Percentiles rank a stretch among this genome's conserved stretches.
Conservation (phyloP, 805 yeast genomes). For the Kluyveromyces aestuarii region DNA sequence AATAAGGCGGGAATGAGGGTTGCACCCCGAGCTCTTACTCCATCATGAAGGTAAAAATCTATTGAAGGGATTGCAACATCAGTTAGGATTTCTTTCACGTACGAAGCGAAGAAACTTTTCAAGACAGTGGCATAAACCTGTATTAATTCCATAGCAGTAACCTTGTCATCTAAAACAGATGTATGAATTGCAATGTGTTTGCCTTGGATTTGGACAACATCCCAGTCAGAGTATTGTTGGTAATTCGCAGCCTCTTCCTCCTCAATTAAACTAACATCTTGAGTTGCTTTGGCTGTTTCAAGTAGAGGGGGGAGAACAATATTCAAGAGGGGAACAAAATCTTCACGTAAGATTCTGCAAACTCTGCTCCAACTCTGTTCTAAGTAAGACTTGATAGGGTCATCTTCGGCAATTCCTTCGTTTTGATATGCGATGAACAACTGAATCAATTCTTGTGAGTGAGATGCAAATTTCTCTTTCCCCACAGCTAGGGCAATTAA, state of each 20-base stretch:
- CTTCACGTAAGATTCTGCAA: conserved; percentile 76
- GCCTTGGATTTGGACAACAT: conserved; percentile 82
- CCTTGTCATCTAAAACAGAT: conserved; percentile 88
- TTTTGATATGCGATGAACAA: conserved; percentile 66
- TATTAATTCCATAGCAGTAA: conserved; percentile 80
- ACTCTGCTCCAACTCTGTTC: conserved; percentile 96
- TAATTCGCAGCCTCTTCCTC: conserved; percentile 81
- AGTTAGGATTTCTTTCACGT: conserved; percentile 65
- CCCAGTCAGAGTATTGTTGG: conserved; percentile 88
- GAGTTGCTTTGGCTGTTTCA: conserved; percentile 78
- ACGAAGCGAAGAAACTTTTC: conserved; percentile 74
- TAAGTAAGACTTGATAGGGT: conserved; percentile 76
- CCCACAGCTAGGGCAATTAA: conserved; percentile 94
- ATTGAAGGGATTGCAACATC: conserved; percentile 83
- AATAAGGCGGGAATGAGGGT: conserved; percentile 72
- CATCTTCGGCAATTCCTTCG: conserved; percentile 53
- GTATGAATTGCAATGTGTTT: conserved; percentile 93
- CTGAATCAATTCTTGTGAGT: conserved; percentile 63
- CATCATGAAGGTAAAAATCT: conserved; percentile 87
- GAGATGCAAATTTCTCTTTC: conserved; percentile 72
- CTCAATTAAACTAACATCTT: conserved; percentile 81
- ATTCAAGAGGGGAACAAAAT: conserved; percentile 75
- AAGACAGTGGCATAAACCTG: conserved; percentile 78
- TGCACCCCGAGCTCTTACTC: conserved; percentile 88
- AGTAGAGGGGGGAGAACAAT: conserved; percentile 85